Conservation (phyloP, 257 asterid species). For the Gynochthodes officinalis region DNA sequence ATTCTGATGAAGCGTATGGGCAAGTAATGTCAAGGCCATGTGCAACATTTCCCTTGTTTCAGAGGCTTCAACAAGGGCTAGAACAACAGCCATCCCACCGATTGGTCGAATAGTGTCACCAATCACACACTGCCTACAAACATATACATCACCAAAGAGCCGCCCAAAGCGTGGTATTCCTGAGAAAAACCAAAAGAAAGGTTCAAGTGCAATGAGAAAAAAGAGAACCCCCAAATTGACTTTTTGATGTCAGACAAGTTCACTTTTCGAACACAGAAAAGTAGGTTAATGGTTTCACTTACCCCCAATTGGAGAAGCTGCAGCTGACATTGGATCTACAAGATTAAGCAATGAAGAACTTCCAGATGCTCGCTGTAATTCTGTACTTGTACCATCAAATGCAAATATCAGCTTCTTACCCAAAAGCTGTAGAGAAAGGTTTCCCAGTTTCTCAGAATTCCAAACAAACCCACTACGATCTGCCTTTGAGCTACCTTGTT, state of each 20-base stretch:
- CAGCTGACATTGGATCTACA: slow-evolving; percentile 97
- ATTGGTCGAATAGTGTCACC: slow-evolving; percentile 91
- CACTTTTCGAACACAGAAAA: slow-evolving; percentile 7
- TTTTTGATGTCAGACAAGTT: background rate
- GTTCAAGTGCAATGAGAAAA: background rate
- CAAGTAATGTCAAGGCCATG: slow-evolving; percentile 86
- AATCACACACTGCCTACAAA: slow-evolving; percentile 86
- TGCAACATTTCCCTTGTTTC: slow-evolving; percentile 98
- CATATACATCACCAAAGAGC: slow-evolving; percentile 80
- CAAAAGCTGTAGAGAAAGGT: slow-evolving; percentile 77
- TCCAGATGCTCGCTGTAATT: slow-evolving; percentile 79
- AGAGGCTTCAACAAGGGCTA: slow-evolving; percentile 98
- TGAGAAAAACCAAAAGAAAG: slow-evolving; percentile 35
- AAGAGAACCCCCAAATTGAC: slow-evolving; percentile 6
- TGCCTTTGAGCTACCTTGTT: slow-evolving; percentile 66
- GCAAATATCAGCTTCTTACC: slow-evolving; percentile 96
- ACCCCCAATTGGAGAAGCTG: slow-evolving; percentile 99
- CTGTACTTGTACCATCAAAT: slow-evolving; percentile 95
- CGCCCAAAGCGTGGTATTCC: slow-evolving; percentile 99
- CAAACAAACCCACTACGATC: slow-evolving; percentile 96
- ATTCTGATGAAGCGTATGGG: slow-evolving; percentile 90
- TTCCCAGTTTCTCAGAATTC: slow-evolving; percentile 89
- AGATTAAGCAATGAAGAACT: slow-evolving; percentile 89
- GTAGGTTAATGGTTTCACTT: slow-evolving; percentile 24
- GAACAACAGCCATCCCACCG: slow-evolving; percentile 95